phyloP scores from a whole-genome alignment of 176 grass and related monocot genomes.

The Echinochloa phyllopogon region DNA sequence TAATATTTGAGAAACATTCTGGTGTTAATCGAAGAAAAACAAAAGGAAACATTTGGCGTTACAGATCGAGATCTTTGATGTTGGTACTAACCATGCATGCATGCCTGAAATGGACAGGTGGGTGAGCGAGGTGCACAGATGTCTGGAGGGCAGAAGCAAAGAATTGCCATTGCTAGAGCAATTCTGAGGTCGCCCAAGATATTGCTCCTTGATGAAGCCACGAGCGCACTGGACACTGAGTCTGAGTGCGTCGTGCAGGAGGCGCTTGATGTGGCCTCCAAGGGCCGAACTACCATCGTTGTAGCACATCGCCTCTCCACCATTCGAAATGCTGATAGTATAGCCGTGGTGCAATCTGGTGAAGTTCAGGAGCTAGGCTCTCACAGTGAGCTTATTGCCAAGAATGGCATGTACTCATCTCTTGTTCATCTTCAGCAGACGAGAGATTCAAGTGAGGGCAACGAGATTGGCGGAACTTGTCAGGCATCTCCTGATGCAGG shows the following conservation, averaged over 20 bases:
- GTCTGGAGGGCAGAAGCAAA: slow-evolving; percentile 95
- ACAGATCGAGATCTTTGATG: background rate
- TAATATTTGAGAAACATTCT: no score
- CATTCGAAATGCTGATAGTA: slow-evolving; percentile 70
- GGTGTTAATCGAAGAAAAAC: no score
- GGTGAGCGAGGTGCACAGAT: slow-evolving; percentile 87
- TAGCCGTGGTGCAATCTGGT: slow-evolving; percentile 79
- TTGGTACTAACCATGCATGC: slow-evolving; percentile 1
- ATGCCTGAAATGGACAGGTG: slow-evolving; percentile 48
- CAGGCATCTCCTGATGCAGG: background rate
- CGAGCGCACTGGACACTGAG: slow-evolving; percentile 85
- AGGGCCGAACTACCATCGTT: slow-evolving; percentile 75
- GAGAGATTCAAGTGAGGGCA: slow-evolving; percentile 29
- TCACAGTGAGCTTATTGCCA: slow-evolving; percentile 68
- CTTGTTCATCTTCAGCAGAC: slow-evolving; percentile 79
- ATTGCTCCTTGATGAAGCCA: slow-evolving; percentile 86
- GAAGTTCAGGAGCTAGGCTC: slow-evolving; percentile 74
- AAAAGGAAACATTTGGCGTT: no score
- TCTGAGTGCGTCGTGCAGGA: slow-evolving; percentile 83
- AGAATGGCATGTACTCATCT: slow-evolving; percentile 72
- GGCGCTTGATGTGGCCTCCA: slow-evolving; percentile 73
- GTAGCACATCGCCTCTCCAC: slow-evolving; percentile 88
- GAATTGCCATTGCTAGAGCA: slow-evolving; percentile 89
- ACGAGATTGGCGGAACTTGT: no score
- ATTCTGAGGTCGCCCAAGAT: slow-evolving; percentile 90